A percentile compares a stretch with the other conserved stretches of the same genome.
These are phyloP conservation scores for Backusella parvicylindrica DNA, from an alignment of 192 early-diverging fungal species.

Conservation along the genomic window DNA sequence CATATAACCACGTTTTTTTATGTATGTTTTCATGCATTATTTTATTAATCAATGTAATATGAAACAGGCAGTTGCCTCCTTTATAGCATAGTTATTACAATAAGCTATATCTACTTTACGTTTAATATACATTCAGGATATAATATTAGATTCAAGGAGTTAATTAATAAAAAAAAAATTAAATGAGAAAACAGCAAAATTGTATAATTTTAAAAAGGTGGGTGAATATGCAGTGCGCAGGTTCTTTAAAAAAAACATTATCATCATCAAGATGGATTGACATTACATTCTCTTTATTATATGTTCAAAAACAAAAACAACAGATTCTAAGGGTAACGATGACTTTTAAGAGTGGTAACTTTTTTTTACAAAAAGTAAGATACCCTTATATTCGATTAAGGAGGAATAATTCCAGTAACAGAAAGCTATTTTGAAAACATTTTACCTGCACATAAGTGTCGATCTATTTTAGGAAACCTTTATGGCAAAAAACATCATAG, in stretches of 20 bases:
- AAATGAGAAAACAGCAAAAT: background rate
- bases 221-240: background rate
- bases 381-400: background rate
- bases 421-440: background rate
- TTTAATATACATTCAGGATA: background rate
- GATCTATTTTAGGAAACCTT: background rate
- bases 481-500: background rate
- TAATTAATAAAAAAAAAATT: background rate
- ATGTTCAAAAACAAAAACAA: background rate
- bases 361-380: background rate
- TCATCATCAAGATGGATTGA: background rate
- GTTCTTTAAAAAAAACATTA: background rate
- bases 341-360: background rate
- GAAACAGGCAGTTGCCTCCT: background rate
- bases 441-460: background rate
- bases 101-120: background rate
- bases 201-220: background rate
- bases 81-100: background rate
- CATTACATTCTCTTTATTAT: background rate
- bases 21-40: background rate
- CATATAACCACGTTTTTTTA: background rate
- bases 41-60: background rate
- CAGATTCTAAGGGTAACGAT: background rate
- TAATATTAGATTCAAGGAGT: background rate
- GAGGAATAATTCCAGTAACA: background rate